Base-by-base conservation (phyloP, 805 yeast genomes). In the Saccharomycopsis amapae region DNA sequence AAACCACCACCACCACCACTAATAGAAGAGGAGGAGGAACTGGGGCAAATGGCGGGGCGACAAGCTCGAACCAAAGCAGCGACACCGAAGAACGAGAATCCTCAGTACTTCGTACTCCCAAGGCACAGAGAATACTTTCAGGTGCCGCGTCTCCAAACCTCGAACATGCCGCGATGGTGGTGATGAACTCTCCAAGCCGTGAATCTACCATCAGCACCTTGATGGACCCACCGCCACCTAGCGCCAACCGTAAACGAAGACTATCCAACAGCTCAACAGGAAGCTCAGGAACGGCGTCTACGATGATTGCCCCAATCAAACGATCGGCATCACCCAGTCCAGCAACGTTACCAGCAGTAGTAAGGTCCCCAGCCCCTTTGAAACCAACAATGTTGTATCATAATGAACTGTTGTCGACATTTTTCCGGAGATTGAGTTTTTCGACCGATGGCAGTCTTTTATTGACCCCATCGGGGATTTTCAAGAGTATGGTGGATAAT, bases 391-490 rank as follows among this genome's bases (percentile, higher is more conserved):
- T 67, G 57, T 59, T 86, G 4, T 87, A 84, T 56, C 93, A 88
- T 58, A 79, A 88, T 50, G 98, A 90, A 57, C 79, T 95, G 0
- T 71, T 90, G 28, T 87, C 87, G 46, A 84, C 96, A 1, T 93
- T 93, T 58, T 93, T 93, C 67, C 71, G 99, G 51, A 67, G 97
- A 50, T 69, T 90, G 45, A 64, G 81, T 1, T 87, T 90, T 58
- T 83, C 96, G 0, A 95, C 96, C 0, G 97, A 94, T 62, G 99
- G 99, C 0, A 69, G 72, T 45, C 61, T 93, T 32, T 64, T 93
- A 26, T 64, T 90, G 24, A 76, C 94, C 0, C 95, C 93, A 34
- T 68, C 94, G 44, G 94, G 96, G 46, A 64, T 78, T 51, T 65
- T 75, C 62, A 73, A 73, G 56, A 58, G 56, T 34, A 57, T 49